Conservation (phyloP, 2,329 filamentous ascomycete species). For the Trichophaea hybrida region DNA sequence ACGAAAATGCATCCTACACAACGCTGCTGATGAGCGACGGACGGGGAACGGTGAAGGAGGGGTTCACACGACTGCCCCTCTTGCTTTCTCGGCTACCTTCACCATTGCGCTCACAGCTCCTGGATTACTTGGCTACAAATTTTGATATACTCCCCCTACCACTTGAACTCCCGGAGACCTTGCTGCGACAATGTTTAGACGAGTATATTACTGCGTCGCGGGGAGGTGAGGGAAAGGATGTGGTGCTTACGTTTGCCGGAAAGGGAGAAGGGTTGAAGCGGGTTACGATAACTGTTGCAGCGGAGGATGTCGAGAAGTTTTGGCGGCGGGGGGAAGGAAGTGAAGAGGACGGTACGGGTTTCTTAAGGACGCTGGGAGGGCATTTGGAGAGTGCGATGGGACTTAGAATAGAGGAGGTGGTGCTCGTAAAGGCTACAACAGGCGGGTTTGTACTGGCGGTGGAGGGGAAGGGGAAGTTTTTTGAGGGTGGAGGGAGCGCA, state of each 20-base stretch:
- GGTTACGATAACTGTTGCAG: slow-evolving; percentile 13
- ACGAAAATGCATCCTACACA: slow-evolving; percentile 38
- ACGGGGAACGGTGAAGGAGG: slow-evolving; percentile 12
- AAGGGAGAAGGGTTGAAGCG: slow-evolving; percentile 24
- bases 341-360: not conserved
- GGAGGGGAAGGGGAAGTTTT: slow-evolving; percentile 4
- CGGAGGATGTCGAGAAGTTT: slow-evolving; percentile 14
- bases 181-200: slow-evolving; percentile 36
- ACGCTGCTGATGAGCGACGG: slow-evolving; percentile 36
- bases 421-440: not conserved
- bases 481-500: not conserved
- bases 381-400: slow-evolving; percentile 16
- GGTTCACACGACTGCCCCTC: slow-evolving; percentile 38
- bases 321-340: slow-evolving; percentile 9
- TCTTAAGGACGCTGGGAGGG: slow-evolving; percentile 14
- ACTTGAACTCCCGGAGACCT: slow-evolving; percentile 32
- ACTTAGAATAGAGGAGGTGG: slow-evolving; percentile 10
- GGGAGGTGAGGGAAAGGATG: slow-evolving; percentile 3
- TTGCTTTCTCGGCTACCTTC: slow-evolving; percentile 40
- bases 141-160: slow-evolving; percentile 39
- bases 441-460: slow-evolving; percentile 3
- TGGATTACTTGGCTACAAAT: slow-evolving; percentile 36
- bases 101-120: slow-evolving; percentile 36
- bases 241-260: slow-evolving; percentile 12
- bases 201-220: slow-evolving; percentile 28